Conservation (phyloP, 495 filamentous ascomycete species). For the Cryomyces antarcticus region DNA sequence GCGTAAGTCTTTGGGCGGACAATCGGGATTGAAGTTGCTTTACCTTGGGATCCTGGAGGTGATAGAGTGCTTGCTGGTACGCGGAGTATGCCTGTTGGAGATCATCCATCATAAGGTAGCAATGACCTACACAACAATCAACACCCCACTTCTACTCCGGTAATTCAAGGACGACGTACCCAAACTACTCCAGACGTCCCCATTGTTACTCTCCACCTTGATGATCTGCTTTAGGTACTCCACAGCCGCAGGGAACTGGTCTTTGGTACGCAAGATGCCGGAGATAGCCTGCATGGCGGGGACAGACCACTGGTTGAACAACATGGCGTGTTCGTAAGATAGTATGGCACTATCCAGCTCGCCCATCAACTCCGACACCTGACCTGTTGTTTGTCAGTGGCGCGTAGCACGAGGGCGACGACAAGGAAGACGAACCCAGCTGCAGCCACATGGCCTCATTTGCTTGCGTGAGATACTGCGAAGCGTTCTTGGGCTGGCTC, state of each 20-base stretch:
- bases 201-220: conserved; percentile 72
- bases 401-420: neutral
- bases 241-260: conserved; percentile 83
- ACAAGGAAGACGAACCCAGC: conserved; percentile 42
- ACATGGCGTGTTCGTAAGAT: conserved; percentile 75
- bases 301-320: conserved; percentile 75
- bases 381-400: neutral
- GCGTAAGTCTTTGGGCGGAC: neutral
- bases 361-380: conserved; percentile 82
- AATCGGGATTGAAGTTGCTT: conserved; percentile 5
- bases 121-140: conserved; percentile 42
- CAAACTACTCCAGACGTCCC: conserved; percentile 90
- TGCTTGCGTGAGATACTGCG: conserved; percentile 38
- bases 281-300: conserved; percentile 90
- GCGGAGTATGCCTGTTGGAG: conserved; percentile 94
- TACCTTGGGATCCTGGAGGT: conserved; percentile 88
- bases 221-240: conserved; percentile 84
- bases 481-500: conserved; percentile 30
- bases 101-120: conserved; percentile 98
- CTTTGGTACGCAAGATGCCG: conserved; percentile 70
- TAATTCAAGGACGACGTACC: conserved; percentile 29
- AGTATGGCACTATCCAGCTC: conserved; percentile 72
- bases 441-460: conserved; percentile 90
- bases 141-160: neutral
- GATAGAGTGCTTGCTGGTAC: conserved; percentile 87